A percentile compares a stretch with the other conserved stretches of the same genome.
Conservation (phyloP, 768 basidiomycete species). For the Psilocybe tampanensis region DNA sequence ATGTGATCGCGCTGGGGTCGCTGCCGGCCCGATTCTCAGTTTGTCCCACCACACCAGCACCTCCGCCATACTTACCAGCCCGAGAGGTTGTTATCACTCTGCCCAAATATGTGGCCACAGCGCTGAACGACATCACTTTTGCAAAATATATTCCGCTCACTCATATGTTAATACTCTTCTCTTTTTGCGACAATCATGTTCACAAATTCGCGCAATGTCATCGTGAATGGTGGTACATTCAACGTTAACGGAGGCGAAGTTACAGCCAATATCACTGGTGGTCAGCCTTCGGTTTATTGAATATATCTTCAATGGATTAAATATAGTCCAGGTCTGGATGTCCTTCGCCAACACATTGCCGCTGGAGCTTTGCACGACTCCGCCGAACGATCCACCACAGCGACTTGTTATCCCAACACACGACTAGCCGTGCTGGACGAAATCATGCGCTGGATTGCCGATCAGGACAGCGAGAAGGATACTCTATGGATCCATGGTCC, state of each 20-base stretch:
- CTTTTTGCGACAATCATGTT: not conserved
- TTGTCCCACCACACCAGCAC: too few species aligned
- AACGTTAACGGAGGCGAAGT: not conserved
- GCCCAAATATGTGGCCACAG: too few species aligned
- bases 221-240: not conserved
- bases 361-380: slow-evolving; percentile 15
- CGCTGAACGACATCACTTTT: too few species aligned
- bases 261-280: not conserved
- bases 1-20: too few species aligned
- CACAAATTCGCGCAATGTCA: not conserved
- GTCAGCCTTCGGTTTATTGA: not conserved
- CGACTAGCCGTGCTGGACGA: slow-evolving; percentile 9
- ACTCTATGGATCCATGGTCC: slow-evolving; percentile 25
- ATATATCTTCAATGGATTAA: not conserved
- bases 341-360: not conserved
- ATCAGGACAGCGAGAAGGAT: not conserved
- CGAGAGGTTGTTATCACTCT: too few species aligned
- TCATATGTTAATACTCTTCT: too few species aligned
- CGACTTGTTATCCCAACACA: slow-evolving; percentile 18
- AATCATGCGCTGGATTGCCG: slow-evolving; percentile 11
- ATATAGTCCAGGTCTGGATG: not conserved
- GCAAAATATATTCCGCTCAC: too few species aligned
- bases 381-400: slow-evolving; percentile 1
- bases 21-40: too few species aligned
- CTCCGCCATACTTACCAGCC: too few species aligned